Base-by-base conservation (phyloP, 371 early-diverging fungal genomes). In the Syncephalastrum racemosum region DNA sequence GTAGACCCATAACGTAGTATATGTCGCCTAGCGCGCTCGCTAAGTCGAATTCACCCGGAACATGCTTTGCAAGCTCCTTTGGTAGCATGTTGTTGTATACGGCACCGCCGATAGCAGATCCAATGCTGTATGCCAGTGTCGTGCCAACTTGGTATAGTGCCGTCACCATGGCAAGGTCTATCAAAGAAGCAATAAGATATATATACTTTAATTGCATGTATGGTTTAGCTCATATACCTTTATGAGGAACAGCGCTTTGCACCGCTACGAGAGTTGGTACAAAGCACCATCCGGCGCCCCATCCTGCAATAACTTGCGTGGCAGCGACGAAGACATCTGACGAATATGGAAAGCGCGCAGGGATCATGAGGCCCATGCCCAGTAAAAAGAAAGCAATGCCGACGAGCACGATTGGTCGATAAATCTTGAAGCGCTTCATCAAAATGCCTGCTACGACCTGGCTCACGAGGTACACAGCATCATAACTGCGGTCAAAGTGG, bases 301-400 rank as follows among this genome's bases (percentile, higher is more conserved):
- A 66, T 46, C 81, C 81, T 56, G 70, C 65, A 59, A 80, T 62
- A 8, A 70, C 63, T 53, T 80, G 76, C 4, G 74, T 64, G 19
- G 71, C 65, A 23, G 72, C 72, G 24, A 80, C 64, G 50, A 73
- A 68, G 19, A 55, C 74, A 63, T 70, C 68, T 0, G 70, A 66
- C 8, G 78, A 67, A 8, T 51, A 45, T 1, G 78, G 74, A 40
- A 49, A 54, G 41, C 81, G 74, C 45, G 81, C 64, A 15, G 71
- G 77, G 22, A 80, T 78, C 78, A 80, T 78, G 6, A 76, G 46
- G 27, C 79, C 81, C 42, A 70, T 63, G 47, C 78, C 76, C 15
- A 71, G 23, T 13, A 74, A 65, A 60, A 62, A 56, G 10, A 78
- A 18, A 7, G 62, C 43, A 55, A 73, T 69, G 54, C 81, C 81